These are phyloP conservation scores for Tricholoma bakamatsutake DNA, from an alignment of 768 basidiomycete species.

Conservation along the genomic window DNA sequence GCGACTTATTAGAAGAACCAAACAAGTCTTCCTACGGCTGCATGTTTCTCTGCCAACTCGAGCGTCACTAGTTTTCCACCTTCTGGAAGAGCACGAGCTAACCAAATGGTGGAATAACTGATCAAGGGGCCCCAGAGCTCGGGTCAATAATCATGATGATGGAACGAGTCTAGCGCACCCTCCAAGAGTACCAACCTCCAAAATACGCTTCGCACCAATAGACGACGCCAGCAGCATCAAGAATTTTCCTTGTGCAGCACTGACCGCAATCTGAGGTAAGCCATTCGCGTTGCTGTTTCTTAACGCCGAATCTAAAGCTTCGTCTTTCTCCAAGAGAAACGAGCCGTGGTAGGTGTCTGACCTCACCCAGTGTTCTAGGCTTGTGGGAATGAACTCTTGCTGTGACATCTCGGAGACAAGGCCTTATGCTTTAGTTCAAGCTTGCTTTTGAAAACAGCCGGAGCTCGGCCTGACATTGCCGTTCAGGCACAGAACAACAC, in stretches of 20 bases:
- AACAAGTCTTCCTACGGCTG: constrained; percentile 28
- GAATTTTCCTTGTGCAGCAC: constrained; percentile 51
- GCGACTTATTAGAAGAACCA: background rate
- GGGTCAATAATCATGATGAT: background rate
- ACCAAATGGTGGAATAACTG: constrained; percentile 41
- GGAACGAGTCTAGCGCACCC: constrained; percentile 34
- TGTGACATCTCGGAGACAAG: background rate
- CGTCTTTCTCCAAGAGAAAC: constrained; percentile 41
- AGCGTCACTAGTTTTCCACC: constrained; percentile 45
- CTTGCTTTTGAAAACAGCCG: background rate
- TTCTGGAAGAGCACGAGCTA: constrained; percentile 41
- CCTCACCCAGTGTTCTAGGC: constrained; percentile 40
- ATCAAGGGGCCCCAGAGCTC: background rate
- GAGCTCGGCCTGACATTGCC: background rate
- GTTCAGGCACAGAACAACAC: background rate
- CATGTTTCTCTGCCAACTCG: constrained; percentile 41
- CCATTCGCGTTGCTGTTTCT: constrained; percentile 37
- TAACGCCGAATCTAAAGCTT: constrained; percentile 33
- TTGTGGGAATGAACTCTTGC: constrained; percentile 6
- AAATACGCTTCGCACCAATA: constrained; percentile 47
- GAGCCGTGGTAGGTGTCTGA: constrained; percentile 53
- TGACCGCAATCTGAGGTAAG: constrained; percentile 49
- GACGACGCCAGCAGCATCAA: constrained; percentile 46
- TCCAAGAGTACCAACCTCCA: constrained; percentile 65
- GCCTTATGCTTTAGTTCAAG: background rate